Conservation (phyloP, 768 basidiomycete species). For the Epithele typhae region DNA sequence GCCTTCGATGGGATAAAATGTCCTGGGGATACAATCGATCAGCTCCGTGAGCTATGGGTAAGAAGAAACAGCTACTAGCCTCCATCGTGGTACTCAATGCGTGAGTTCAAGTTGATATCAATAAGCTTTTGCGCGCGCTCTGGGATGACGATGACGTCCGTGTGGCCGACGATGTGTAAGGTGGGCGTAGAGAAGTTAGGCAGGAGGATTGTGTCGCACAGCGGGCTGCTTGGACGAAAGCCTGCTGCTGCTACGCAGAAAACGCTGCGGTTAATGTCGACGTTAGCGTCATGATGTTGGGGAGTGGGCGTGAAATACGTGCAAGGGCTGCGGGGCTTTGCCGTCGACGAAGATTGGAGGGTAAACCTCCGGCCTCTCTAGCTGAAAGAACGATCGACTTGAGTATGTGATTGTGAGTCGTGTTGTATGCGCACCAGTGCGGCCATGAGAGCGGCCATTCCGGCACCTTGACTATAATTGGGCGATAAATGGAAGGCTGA, state of each 20-base stretch:
- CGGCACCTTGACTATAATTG: slow-evolving; percentile 71
- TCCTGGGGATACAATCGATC: slow-evolving; percentile 37
- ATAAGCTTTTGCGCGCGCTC: slow-evolving; percentile 62
- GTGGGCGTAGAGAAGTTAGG: slow-evolving; percentile 63
- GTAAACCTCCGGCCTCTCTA: slow-evolving; percentile 49
- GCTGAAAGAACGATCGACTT: slow-evolving; percentile 26
- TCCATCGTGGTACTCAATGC: slow-evolving; percentile 76
- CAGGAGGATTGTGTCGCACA: slow-evolving; percentile 46
- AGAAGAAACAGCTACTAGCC: slow-evolving; percentile 41
- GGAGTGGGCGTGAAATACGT: too few species aligned
- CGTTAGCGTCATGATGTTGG: neutral
- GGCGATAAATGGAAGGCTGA: too few species aligned
- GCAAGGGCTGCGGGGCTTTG: slow-evolving; percentile 64
- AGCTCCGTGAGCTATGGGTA: too few species aligned
- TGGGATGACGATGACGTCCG: slow-evolving; percentile 67
- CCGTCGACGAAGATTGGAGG: slow-evolving; percentile 62
- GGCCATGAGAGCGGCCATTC: slow-evolving; percentile 64
- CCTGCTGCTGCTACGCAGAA: slow-evolving; percentile 79
- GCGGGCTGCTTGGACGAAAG: slow-evolving; percentile 47
- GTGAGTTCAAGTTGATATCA: slow-evolving; percentile 46
- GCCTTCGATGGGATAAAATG: slow-evolving; percentile 82
- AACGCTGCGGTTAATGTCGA: too few species aligned
- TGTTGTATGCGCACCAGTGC: slow-evolving; percentile 48
- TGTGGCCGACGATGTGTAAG: slow-evolving; percentile 73
- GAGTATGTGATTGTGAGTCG: neutral